Conservation (phyloP, 1,139 yeast species). For the Magnusiomyces magnusii region DNA sequence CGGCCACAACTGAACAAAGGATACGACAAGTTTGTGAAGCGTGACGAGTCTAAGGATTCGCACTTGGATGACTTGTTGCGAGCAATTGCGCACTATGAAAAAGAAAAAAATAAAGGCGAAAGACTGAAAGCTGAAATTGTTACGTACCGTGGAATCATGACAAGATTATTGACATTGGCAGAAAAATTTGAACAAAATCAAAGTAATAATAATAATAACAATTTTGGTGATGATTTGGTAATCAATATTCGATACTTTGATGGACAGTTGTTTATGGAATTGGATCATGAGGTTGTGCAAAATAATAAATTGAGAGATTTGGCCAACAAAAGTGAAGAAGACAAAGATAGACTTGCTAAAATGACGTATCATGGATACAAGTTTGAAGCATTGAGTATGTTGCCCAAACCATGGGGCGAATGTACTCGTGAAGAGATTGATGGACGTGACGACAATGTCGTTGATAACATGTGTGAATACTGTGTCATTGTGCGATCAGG, state of each 20-base stretch:
- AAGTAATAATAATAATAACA: constrained; percentile 17
- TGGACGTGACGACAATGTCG: constrained; percentile 46
- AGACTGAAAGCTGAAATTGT: constrained; percentile 57
- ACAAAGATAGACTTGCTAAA: constrained; percentile 24
- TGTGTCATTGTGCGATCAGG: constrained; percentile 76
- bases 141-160: constrained; percentile 77
- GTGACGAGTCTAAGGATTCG: constrained; percentile 39
- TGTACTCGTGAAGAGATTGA: constrained; percentile 61
- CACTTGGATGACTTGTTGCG: constrained; percentile 53
- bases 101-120: constrained; percentile 33
- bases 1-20: constrained; percentile 60
- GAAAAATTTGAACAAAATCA: constrained; percentile 33
- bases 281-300: constrained; percentile 40
- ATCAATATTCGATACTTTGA: constrained; percentile 60
- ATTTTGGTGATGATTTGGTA: constrained; percentile 45
- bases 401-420: constrained; percentile 69
- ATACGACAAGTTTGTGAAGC: constrained; percentile 46
- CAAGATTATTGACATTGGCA: constrained; percentile 57
- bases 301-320: constrained; percentile 20
- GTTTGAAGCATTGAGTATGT: constrained; percentile 72
- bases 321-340: constrained; percentile 21
- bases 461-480: constrained; percentile 68
- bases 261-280: constrained; percentile 78
- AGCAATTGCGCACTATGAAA: constrained; percentile 53
- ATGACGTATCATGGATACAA: constrained; percentile 52